Conservation (phyloP, 768 basidiomycete genomes). For the Hygrophoropsis aurantiaca region DNA sequence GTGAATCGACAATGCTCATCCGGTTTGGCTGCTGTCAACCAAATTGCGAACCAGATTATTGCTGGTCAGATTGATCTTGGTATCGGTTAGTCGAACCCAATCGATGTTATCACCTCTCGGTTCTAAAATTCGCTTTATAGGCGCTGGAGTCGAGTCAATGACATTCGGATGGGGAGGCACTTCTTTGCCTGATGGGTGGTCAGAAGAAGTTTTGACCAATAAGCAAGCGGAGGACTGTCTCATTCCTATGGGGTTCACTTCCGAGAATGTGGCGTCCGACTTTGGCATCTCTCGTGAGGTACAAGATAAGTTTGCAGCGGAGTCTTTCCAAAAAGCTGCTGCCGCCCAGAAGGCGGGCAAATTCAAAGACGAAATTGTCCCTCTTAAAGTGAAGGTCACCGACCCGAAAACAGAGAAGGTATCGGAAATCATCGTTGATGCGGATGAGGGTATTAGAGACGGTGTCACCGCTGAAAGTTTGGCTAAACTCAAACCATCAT, state of each 20-base stretch:
- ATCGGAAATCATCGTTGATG: constrained; percentile 66
- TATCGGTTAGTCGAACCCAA: constrained; percentile 56
- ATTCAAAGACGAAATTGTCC: constrained; percentile 83
- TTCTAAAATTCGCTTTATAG: constrained; percentile 31
- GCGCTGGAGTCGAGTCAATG: constrained; percentile 91
- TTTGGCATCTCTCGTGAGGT: constrained; percentile 68
- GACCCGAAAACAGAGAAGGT: constrained; percentile 76
- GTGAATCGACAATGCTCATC: constrained; percentile 91
- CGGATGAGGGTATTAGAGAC: constrained; percentile 84
- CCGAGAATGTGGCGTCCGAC: constrained; percentile 86
- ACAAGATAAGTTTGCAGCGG: constrained; percentile 86
- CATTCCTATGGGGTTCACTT: constrained; percentile 90
- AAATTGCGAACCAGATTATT: constrained; percentile 78
- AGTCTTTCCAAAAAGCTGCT: constrained; percentile 83
- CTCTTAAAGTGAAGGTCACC: constrained; percentile 65
- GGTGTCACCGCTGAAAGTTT: constrained; percentile 81
- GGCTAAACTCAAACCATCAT: constrained; percentile 83
- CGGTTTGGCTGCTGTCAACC: constrained; percentile 78
- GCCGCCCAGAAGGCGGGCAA: constrained; percentile 77
- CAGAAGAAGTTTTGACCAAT: constrained; percentile 63
- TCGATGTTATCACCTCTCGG: constrained; percentile 3
- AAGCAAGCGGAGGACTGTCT: constrained; percentile 79
- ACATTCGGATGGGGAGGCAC: constrained; percentile 68
- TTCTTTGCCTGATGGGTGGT: constrained; percentile 55
- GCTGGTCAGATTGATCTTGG: constrained; percentile 86